Percentiles rank a stretch among this genome's conserved stretches.
These are phyloP conservation scores for Metschnikowia drakensbergensis DNA, from an alignment of 805 yeast genomes.

Conservation along the genomic window DNA sequence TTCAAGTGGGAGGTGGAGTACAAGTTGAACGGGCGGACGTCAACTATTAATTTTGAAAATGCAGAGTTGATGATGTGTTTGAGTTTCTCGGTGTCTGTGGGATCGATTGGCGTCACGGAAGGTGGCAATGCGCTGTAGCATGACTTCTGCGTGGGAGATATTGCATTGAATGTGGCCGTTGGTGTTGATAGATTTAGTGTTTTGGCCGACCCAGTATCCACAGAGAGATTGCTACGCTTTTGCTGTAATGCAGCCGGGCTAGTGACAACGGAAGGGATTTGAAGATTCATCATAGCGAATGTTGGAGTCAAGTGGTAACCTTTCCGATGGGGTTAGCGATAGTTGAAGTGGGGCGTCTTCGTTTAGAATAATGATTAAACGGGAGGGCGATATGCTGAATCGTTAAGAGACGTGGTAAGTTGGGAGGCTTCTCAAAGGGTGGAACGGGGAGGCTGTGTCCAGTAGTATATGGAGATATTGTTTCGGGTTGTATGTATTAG, in stretches of 20 bases:
- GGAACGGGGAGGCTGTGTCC: too few relatives aligned
- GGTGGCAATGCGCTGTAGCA: conserved; percentile 14
- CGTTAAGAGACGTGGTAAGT: too few relatives aligned
- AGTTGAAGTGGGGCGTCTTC: too few relatives aligned
- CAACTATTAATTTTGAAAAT: conserved; percentile 23
- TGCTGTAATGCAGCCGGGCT: neutral
- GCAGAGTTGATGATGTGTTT: neutral
- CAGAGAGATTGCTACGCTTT: conserved; percentile 1
- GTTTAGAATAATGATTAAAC: too few relatives aligned
- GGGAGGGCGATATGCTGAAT: too few relatives aligned
- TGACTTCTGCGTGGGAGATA: conserved; percentile 18
- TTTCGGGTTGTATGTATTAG: neutral
- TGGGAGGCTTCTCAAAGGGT: too few relatives aligned
- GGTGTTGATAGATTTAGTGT: neutral
- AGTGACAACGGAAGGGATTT: conserved; percentile 1
- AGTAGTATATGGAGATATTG: too few relatives aligned
- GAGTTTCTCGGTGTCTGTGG: conserved; percentile 8
- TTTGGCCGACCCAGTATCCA: conserved; percentile 1
- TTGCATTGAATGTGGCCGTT: conserved; percentile 1
- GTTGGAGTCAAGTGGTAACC: neutral
- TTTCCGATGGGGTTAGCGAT: too few relatives aligned
- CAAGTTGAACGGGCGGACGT: conserved; percentile 38
- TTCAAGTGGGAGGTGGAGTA: conserved; percentile 29
- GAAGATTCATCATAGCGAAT: conserved; percentile 2
- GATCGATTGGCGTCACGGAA: conserved; percentile 11